Evolutionary conservation across 768 basidiomycete genomes (phyloP).

Genomic region (Lactarius akahatsu): DNA sequence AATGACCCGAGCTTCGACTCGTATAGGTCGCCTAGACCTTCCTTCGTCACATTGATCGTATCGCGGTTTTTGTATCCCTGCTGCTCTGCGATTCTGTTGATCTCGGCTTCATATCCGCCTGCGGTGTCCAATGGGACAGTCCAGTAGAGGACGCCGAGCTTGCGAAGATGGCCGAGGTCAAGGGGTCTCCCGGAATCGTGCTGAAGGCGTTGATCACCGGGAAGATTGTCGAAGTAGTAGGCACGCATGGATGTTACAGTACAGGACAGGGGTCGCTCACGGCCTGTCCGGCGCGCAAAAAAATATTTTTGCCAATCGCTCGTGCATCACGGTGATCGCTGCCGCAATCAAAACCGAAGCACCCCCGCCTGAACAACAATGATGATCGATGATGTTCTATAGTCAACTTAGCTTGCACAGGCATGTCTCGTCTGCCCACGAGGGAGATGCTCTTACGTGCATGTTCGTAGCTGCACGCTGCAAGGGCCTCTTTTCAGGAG

Average conservation of each 20-base stretch:
- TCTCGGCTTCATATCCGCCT: constrained; percentile 47
- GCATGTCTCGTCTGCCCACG: too few relatives aligned
- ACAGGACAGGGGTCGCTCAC: too few relatives aligned
- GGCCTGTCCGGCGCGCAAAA: too few relatives aligned
- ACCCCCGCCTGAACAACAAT: too few relatives aligned
- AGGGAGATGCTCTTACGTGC: background rate
- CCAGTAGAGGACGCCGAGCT: constrained; percentile 68
- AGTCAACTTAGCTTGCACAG: background rate
- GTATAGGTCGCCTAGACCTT: constrained; percentile 78
- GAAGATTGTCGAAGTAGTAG: constrained; percentile 70
- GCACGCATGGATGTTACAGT: constrained; percentile 52
- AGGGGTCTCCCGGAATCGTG: constrained; percentile 72
- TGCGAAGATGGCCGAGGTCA: constrained; percentile 45
- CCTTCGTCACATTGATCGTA: constrained; percentile 71
- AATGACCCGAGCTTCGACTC: constrained; percentile 81
- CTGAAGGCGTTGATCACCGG: constrained; percentile 77
- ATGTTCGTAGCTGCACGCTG: background rate
- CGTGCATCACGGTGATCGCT: too few relatives aligned
- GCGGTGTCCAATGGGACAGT: constrained; percentile 56
- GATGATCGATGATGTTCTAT: background rate
- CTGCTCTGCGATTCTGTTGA: constrained; percentile 65
- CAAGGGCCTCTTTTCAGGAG: too few relatives aligned
- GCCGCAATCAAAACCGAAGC: too few relatives aligned
- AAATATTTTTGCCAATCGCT: too few relatives aligned
- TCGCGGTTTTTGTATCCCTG: constrained; percentile 84